Base-by-base conservation (phyloP, 208 protist species). In the Leishmania arabica region DNA sequence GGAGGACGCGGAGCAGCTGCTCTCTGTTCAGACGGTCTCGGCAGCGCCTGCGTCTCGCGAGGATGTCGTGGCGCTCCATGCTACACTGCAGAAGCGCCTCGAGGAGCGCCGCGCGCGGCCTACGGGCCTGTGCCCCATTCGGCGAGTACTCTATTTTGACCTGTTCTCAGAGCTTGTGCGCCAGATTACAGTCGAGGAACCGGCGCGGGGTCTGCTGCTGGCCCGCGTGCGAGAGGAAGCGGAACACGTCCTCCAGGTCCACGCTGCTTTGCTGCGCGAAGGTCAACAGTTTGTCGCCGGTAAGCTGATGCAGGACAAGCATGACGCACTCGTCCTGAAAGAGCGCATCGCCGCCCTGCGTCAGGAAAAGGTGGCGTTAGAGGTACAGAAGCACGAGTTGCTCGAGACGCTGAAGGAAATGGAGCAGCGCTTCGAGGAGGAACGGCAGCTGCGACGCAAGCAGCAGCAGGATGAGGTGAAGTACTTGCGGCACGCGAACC, bases 161-260 rank as follows among this genome's bases (percentile, higher is more conserved):
- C 87, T 96, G n/a, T 99, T 99, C 86, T 98, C 97, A 84, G 93
- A 96, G 84, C 81, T 99, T 19, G 99, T 99, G 77, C 97, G 99
- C 8, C 95, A 99, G 86, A 90, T 99, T 24, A 99, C 99, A 17
- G 85, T 99, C n/a, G 98, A 99, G 78, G 99, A 99, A 80, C 95
- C 98, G 8, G 98, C 99, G 82, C 88, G 99, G 5, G 99, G 99
- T 21, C 87, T 99, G 64, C 89, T 99, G 81, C 88, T 99, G 45
- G 90, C 99, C 49, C 94, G 98, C 17, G 89, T 99, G 66, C 85
- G 98, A 0, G 99, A 99, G 70, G 99, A 99, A 84, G 78, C 99
- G 45, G 80, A 90, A 69, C 83, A 89, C 74, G 82, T 79, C 17
- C 73, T 96, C 56, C 80, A 75, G 9, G 89, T 93, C 37, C 95